Evolutionary conservation across 2,329 filamentous ascomycete species (phyloP), one percentile per base, ranked within the genome.

Genomic region (Sphaerulina populicola): DNA sequence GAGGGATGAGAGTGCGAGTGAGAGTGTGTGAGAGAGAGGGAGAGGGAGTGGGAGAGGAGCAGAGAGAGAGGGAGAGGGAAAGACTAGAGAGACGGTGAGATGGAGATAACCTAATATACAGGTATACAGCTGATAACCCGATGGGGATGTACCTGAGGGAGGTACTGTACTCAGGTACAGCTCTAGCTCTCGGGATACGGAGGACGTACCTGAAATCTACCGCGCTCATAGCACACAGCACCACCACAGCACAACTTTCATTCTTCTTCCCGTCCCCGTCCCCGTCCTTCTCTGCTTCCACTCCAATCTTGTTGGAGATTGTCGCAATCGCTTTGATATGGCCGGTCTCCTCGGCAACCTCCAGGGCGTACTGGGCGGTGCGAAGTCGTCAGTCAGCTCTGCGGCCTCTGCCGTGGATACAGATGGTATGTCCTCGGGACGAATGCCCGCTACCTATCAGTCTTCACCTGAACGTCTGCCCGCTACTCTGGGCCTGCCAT

Each of bases 311-410:
- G 23, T 41, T 41, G n/a, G 37, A n/a, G 3, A 3, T 18, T 15
- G 35, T 27, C 23, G 23, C 23, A 27, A 21, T 39, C 11, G 10
- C 37, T 21, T 15, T 15, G 14, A 39, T 39, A 75, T 75, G 73
- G 73, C 72, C 52, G 72, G 72, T 60, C 69, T 85, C 59, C 66
- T 86, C 60, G 85, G 85, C 71, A 81, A 80, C 66, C 70, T 88
- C 63, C 80, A 85, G 71, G 80, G 79, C 66, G 70, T 88, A 64
- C 79, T 89, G 62, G 83, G 83, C 64, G 82, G 79, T 66, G 75
- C 75, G 66, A 83, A 86, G 74, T 74, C 81, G 56, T 70, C 72
- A 42, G 73, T 57, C n/a, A 59, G 58, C n/a, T 60, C 57, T n/a
- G 48, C 47, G 10, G 60, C 57, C 11, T 69, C 72, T 46, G 70